Evolutionary conservation across 352 stramenopile genomes (phyloP), one percentile per base, ranked within the genome.

Genomic region (Phytophthora cajani): DNA sequence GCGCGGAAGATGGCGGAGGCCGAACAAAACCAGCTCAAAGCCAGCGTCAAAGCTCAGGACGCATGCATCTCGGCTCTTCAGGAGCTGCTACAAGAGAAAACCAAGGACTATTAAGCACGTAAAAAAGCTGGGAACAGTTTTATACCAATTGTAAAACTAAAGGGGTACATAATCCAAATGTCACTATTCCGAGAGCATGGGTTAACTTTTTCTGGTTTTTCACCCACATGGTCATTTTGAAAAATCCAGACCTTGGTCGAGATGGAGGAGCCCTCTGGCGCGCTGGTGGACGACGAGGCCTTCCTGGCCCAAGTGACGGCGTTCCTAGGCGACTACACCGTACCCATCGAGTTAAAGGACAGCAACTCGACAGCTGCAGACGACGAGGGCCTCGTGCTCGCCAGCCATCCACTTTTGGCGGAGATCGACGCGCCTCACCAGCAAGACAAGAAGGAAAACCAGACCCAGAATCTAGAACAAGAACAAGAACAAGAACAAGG

Each of bases 341-440:
- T 5, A 5, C 11, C 25, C 9, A n/a, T 50, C 7, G 53, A 47
- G 23, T n/a, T 21, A n/a, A 46, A 54, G 16, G 16, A 54, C 8
- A 17, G 27, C 16, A 8, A 27, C 5, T 6, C 11, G 2, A 19
- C 8, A 11, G 50, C 52, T 2, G 44, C 21, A 1, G 19, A 12
- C 14, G 44, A 64, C 44, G 54, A 58, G 2, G 5, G 1, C 3
- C 53, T 69, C 17, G 32, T 64, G 9, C 33, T 42, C 9, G 21
- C 44, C 23, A 64, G 54, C n/a, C 54, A 58, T 23, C 54, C 58
- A 42, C 54, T 69, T 19, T 12, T 58, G 44, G 33, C 54, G 33
- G 62, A 69, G 54, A 69, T 32, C 5, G 33, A 59, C 19, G 12
- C 10, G 36, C 38, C 38, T n/a, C 38, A 19, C 5, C 11, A 46